Conservation (phyloP, 1,139 yeast species). For the Schwanniomyces etchellsii region DNA sequence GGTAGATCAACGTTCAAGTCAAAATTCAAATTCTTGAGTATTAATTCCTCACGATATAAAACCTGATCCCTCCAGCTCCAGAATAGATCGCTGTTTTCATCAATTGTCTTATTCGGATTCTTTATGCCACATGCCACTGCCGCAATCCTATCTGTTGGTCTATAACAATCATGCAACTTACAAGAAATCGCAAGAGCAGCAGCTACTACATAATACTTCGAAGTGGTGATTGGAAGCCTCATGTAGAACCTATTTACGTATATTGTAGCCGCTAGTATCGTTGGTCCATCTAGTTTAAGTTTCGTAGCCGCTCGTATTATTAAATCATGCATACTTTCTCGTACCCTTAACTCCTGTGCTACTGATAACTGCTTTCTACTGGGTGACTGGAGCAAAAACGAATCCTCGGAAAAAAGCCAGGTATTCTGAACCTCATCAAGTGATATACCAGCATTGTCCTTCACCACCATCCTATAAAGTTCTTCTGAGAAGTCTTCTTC, state of each 20-base stretch:
- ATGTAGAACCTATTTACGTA: slow-evolving; percentile 38
- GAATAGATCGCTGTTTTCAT: slow-evolving; percentile 36
- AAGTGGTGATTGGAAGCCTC: slow-evolving; percentile 39
- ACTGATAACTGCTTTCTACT: slow-evolving; percentile 22
- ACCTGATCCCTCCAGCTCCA: slow-evolving; percentile 47
- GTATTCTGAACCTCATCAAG: slow-evolving; percentile 11
- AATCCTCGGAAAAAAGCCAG: slow-evolving; percentile 32
- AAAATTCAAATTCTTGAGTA: slow-evolving; percentile 34
- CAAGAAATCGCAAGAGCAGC: slow-evolving; percentile 42
- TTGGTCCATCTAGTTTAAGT: slow-evolving; percentile 37
- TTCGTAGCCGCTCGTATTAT: slow-evolving; percentile 31
- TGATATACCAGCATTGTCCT: no score
- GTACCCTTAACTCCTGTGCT: slow-evolving; percentile 31
- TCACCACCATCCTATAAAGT: no score
- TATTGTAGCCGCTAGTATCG: slow-evolving; percentile 40
- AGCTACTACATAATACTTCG: slow-evolving; percentile 42
- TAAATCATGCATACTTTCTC: slow-evolving; percentile 39
- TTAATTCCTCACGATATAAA: slow-evolving; percentile 38
- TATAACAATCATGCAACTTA: slow-evolving; percentile 38
- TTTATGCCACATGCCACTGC: slow-evolving; percentile 31
- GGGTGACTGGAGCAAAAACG: slow-evolving; percentile 26
- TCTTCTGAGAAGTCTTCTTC: no score
- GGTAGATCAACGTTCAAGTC: slow-evolving; percentile 38
- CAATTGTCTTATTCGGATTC: slow-evolving; percentile 27
- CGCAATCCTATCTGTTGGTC: slow-evolving; percentile 42